Conservation (phyloP, 805 yeast genomes). For the Candida berthetii region DNA sequence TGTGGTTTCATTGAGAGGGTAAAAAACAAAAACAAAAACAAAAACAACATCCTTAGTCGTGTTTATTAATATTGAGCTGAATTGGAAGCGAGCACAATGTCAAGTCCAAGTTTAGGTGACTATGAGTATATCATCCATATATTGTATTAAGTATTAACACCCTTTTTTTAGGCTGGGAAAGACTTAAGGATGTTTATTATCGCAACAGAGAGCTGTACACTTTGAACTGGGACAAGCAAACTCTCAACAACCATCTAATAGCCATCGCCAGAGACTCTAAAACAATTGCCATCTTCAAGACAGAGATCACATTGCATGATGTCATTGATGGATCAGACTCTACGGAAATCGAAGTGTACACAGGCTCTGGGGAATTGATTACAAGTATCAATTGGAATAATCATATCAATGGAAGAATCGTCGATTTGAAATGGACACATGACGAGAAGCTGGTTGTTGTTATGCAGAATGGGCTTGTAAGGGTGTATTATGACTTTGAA, state of each 20-base stretch:
- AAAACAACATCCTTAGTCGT: not conserved
- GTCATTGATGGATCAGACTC: not conserved
- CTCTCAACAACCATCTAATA: not conserved
- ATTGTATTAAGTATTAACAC: not conserved
- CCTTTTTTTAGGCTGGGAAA: constrained; percentile 56
- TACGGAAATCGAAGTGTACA: constrained; percentile 20
- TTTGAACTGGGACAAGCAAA: not conserved
- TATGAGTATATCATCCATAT: not conserved
- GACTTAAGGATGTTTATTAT: constrained; percentile 65
- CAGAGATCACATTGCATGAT: not conserved
- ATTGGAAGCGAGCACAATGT: not conserved
- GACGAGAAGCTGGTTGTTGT: constrained; percentile 53
- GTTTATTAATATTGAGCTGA: not conserved
- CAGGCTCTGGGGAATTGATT: constrained; percentile 26
- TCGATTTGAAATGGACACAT: constrained; percentile 45
- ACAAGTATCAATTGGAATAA: constrained; percentile 33
- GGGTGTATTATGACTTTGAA: constrained; percentile 59
- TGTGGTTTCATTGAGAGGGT: constrained; percentile 34
- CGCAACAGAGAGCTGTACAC: constrained; percentile 46
- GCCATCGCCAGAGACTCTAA: constrained; percentile 6
- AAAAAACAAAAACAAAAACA: constrained; percentile 8
- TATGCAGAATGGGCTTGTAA: constrained; percentile 41
- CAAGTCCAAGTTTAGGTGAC: constrained; percentile 26
- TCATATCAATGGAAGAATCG: constrained; percentile 44
- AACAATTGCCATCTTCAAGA: constrained; percentile 4